Evolutionary conservation across 2,329 filamentous ascomycete species (phyloP).

Genomic region (Microcyclosporella mali): DNA sequence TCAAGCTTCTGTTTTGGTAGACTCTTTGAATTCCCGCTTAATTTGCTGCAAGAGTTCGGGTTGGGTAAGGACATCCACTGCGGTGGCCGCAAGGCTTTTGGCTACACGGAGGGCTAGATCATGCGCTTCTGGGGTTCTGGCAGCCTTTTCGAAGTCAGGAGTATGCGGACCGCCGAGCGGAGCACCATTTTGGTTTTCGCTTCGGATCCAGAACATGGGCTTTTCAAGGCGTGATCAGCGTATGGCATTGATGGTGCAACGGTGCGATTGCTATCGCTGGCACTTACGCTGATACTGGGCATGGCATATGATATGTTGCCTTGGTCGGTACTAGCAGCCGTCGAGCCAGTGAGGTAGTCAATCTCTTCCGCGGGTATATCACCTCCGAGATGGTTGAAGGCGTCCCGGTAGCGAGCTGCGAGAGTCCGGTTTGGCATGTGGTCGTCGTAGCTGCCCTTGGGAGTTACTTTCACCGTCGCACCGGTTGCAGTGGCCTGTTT

Average conservation of each 20-base stretch:
- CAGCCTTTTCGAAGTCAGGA: constrained; percentile 36
- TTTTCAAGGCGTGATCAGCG: background rate
- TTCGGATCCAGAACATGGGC: constrained; percentile 44
- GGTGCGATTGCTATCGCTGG: too few species aligned
- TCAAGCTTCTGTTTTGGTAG: constrained; percentile 4
- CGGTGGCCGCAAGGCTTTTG: constrained; percentile 34
- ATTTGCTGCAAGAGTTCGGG: constrained; percentile 22
- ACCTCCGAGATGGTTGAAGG: constrained; percentile 32
- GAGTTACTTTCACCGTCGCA: constrained; percentile 42
- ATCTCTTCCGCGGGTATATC: constrained; percentile 34
- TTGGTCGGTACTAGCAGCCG: constrained; percentile 55
- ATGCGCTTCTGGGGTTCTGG: constrained; percentile 34
- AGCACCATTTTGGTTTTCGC: constrained; percentile 26
- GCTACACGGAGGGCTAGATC: constrained; percentile 29
- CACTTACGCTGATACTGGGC: constrained; percentile 45
- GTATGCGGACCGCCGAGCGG: constrained; percentile 34
- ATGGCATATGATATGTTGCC: constrained; percentile 54
- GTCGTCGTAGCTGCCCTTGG: constrained; percentile 45
- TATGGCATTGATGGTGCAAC: background rate
- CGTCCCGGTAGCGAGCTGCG: constrained; percentile 24
- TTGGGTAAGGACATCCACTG: constrained; percentile 32
- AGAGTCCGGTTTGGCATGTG: constrained; percentile 51
- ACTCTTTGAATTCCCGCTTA: constrained; percentile 26
- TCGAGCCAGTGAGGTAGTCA: constrained; percentile 39
- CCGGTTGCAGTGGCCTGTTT: constrained; percentile 39